Conservation (phyloP, 257 asterid genomes). For the Solanum medicagineum region DNA sequence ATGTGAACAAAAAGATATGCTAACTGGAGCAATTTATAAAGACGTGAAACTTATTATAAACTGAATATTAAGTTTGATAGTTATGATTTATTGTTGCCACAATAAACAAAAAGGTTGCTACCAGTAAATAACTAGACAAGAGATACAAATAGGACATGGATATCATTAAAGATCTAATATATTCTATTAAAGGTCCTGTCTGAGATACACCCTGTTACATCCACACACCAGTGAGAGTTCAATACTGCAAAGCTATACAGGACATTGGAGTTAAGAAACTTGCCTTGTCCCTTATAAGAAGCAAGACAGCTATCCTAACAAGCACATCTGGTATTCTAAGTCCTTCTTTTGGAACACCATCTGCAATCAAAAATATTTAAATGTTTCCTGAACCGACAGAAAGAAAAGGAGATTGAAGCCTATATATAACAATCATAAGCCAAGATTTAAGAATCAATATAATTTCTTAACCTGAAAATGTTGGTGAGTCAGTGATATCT, state of each 20-base stretch:
- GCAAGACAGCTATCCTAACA: constrained; percentile 60
- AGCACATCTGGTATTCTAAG: constrained; percentile 79
- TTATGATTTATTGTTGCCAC: neutral
- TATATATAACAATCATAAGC: neutral
- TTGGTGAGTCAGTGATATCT: constrained; percentile 53
- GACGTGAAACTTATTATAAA: neutral
- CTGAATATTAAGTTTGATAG: neutral
- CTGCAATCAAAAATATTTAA: constrained; percentile 33
- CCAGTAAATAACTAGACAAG: neutral
- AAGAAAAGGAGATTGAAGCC: constrained; percentile 1
- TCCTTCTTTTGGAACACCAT: constrained; percentile 99
- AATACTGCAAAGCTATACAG: neutral
- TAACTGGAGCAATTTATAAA: neutral
- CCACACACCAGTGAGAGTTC: neutral
- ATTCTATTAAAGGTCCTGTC: neutral
- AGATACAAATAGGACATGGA: neutral
- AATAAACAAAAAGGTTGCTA: neutral
- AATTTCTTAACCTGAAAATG: constrained; percentile 60
- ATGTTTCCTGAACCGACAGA: constrained; percentile 6
- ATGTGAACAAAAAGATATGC: neutral
- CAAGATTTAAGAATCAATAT: neutral
- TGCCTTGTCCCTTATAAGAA: constrained; percentile 74
- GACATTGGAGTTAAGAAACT: constrained; percentile 4
- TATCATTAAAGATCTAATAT: neutral
- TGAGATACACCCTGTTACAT: neutral